Evolutionary conservation across 2,329 filamentous ascomycete species (phyloP), one percentile per base, ranked within the genome.

Genomic region (Phialophora expanda): DNA sequence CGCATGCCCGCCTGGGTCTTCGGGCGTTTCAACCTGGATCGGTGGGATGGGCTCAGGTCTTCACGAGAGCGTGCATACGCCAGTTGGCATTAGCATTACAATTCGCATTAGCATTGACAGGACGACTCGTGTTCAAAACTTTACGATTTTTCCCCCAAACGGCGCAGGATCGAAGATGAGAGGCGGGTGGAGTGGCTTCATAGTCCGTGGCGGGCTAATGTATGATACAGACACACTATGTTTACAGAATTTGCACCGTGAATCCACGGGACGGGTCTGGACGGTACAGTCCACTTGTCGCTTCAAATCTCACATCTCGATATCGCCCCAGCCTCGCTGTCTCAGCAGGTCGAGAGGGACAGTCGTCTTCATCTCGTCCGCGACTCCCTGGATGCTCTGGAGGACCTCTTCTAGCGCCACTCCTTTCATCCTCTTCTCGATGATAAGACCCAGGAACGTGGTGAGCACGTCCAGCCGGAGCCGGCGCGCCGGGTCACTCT

Each of bases 381-480:
- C 77, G 22, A 75, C 76, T 20, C 71, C 57, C 6, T 67, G 64
- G 34, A 82, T 72, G 24, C 77, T 73, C 2, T 73, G 72, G 64
- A 78, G 76, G 9, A 79, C 72, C 48, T 69, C 73, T 14, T 61
- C 71, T 2, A 73, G 68, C n/a, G 60, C 72, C 2, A 74, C 68
- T 24, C 73, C 71, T 38, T 64, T 64, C 30, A 72, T 71, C 24
- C 75, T 75, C 57, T 76, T 77, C 24, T 75, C 73, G 67, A 82
- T 74, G 32, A 81, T 76, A 17, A 79, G 72, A 28, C 78, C 75
- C 9, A 81, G 69, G 17, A 82, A 70, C 64, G 78, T 77, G 4
- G 74, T 73, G 73, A 82, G 74, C 46, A 81, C 76, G 50, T 80
- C 78, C n/a, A 82, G 71, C 65, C 81, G 75, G 57, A 80, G 77